Base-by-base conservation (phyloP, 1,284 basidiomycete genomes). In the Neonothopanus nambi region DNA sequence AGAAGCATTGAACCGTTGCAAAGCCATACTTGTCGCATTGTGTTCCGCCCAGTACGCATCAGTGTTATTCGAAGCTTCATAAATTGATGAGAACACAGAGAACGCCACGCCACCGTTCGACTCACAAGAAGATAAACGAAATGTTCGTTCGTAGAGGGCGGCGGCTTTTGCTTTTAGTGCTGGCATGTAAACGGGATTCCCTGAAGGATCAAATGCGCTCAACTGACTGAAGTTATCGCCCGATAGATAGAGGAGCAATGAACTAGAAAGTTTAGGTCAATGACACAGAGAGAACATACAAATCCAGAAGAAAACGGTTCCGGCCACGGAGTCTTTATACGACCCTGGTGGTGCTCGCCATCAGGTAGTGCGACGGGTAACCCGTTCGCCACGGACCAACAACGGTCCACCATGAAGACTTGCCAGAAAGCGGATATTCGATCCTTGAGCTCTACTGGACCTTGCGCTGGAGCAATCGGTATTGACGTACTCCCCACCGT, bases 371-470 rank as follows among this genome's bases (percentile, higher is more conserved):
- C 79, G 17, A 77, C 70, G 15, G 80, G 80, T 23, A 83, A 68
- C 1, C 79, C 80, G 57, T 76, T 78, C 7, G 75, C 76, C 9
- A 79, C 75, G 20, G 79, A 75, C 80, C 82, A 84, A 24, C 77
- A 78, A 28, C 81, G 72, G 60, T 85, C 82, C 18, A 84, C 72
- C 63, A 77, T 75, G 61, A 80, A 84, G 15, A 82, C 75, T 63
- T 83, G 79, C 81, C 82, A 84, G 63, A 84, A 84, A 11, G 78
- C 73, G 5, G 75, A 67, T 23, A 82, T 70, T 37, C 78, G 72
- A 56, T 84, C 80, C 30, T 68, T 67, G 48, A 76, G 68, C 56
- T 80, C 78, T 24, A 66, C 62, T 3, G 64, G 56, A 59, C 78
- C 72, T 15, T 63, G 59, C 0, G 77, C 73, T 2, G 72, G 70